Percentiles rank a stretch among this genome's conserved stretches.
phyloP scores from a whole-genome alignment of 139 green algal species.

The Chlorella sp. region DNA sequence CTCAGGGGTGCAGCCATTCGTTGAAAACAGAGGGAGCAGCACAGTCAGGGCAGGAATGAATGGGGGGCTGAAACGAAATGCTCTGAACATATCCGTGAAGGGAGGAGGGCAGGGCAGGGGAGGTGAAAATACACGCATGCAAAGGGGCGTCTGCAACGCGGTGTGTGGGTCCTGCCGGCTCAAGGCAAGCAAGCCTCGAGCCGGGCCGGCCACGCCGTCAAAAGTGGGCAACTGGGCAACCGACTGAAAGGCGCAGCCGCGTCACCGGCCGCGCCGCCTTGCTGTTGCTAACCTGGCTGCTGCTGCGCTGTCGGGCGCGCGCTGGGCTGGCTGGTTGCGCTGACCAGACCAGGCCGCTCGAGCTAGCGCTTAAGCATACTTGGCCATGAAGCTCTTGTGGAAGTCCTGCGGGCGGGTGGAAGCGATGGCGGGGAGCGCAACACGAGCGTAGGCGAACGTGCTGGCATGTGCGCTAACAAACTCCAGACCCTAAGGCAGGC shows the following conservation, averaged over 20 bases:
- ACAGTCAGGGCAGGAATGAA: background rate
- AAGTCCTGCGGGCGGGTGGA: background rate
- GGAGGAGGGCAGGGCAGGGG: background rate
- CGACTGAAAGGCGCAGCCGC: too few species aligned
- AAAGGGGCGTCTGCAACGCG: background rate
- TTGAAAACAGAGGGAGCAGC: background rate
- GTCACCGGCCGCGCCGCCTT: too few species aligned
- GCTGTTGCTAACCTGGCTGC: too few species aligned
- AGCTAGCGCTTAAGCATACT: conserved; percentile 57
- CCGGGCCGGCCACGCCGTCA: background rate
- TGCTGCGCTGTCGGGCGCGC: too few species aligned
- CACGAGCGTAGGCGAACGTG: too few species aligned
- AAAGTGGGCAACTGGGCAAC: background rate
- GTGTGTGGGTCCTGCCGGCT: too few species aligned
- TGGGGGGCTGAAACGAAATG: background rate
- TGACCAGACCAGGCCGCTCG: too few species aligned
- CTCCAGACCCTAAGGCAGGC: too few species aligned
- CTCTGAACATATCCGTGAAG: background rate
- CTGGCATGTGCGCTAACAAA: too few species aligned
- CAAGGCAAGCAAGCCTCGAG: too few species aligned
- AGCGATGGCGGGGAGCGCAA: background rate
- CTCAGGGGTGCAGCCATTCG: background rate
- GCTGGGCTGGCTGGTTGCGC: too few species aligned
- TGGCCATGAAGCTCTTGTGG: conserved; percentile 65
- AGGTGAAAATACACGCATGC: background rate